Evolutionary conservation across 805 yeast species (phyloP).

Genomic region (Clavispora phyllophila): DNA sequence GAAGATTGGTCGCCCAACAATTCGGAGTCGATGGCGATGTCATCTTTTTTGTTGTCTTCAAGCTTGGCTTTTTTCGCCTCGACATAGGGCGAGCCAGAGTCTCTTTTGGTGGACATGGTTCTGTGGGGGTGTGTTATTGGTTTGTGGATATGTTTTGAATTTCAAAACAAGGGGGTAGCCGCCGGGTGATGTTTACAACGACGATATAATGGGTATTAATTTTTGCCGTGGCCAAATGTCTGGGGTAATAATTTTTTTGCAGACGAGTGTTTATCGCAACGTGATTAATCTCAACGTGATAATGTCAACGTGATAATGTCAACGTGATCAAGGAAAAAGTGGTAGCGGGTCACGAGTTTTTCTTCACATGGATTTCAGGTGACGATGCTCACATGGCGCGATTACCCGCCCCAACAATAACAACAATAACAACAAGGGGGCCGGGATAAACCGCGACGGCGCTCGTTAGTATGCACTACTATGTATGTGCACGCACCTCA

Average conservation of each 20-base stretch:
- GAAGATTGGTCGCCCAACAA: slow-evolving; percentile 38
- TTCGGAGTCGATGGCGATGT: slow-evolving; percentile 38
- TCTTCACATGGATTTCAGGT: slow-evolving; percentile 29
- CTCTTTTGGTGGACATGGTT: slow-evolving; percentile 15
- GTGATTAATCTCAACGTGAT: slow-evolving; percentile 14
- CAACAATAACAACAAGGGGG: background rate
- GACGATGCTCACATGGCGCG: slow-evolving; percentile 13
- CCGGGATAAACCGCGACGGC: background rate
- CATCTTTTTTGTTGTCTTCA: slow-evolving; percentile 14
- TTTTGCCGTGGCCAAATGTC: background rate
- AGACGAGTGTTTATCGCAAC: background rate
- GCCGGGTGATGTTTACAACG: too few species aligned
- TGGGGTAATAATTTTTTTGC: background rate
- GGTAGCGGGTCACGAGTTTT: slow-evolving; percentile 20
- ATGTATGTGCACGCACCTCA: background rate
- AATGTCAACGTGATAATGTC: slow-evolving; percentile 15
- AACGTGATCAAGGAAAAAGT: slow-evolving; percentile 15
- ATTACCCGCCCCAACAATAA: slow-evolving; percentile 14
- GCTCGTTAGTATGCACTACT: background rate
- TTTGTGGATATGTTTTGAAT: background rate
- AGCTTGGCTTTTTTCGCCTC: slow-evolving; percentile 12
- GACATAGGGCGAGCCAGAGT: slow-evolving; percentile 11
- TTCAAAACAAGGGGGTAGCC: background rate
- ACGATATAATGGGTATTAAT: too few species aligned
- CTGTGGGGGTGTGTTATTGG: background rate